phyloP scores from a whole-genome alignment of 2,329 filamentous ascomycete species.

The Talaromyces marneffei region DNA sequence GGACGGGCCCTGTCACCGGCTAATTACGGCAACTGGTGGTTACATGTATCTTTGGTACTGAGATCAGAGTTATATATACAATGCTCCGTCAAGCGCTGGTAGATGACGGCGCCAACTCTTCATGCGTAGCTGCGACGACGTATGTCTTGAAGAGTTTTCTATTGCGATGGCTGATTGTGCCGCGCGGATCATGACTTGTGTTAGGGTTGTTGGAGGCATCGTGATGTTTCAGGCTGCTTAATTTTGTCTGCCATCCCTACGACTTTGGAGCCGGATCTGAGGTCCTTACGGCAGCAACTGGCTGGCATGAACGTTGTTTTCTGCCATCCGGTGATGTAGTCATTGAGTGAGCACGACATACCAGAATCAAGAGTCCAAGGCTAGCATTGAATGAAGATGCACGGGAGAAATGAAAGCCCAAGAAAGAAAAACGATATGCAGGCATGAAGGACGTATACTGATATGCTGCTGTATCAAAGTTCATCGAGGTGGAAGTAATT shows the following conservation, averaged over 20 bases:
- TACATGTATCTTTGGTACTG: not conserved
- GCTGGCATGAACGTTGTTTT: not conserved
- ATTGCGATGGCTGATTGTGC: conserved; percentile 12
- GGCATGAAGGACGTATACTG: not conserved
- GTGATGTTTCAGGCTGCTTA: not conserved
- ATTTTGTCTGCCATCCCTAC: not conserved
- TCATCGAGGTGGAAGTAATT: not conserved
- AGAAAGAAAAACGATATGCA: not conserved
- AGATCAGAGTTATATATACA: not conserved
- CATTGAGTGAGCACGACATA: not conserved
- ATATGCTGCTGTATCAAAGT: not conserved
- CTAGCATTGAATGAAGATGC: not conserved
- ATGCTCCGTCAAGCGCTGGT: not conserved
- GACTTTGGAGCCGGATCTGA: not conserved
- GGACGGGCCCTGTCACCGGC: not conserved
- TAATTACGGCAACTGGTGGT: not conserved
- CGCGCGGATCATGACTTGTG: not conserved
- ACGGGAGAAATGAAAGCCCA: not conserved
- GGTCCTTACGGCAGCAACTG: not conserved
- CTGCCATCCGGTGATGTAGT: not conserved
- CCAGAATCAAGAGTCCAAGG: not conserved
- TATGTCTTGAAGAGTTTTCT: not conserved
- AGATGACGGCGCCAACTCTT: conserved; percentile 25
- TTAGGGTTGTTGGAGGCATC: not conserved
- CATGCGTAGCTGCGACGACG: conserved; percentile 17